Conservation (phyloP, 2,329 filamentous ascomycete genomes). For the Aspergillus luchuensis region DNA sequence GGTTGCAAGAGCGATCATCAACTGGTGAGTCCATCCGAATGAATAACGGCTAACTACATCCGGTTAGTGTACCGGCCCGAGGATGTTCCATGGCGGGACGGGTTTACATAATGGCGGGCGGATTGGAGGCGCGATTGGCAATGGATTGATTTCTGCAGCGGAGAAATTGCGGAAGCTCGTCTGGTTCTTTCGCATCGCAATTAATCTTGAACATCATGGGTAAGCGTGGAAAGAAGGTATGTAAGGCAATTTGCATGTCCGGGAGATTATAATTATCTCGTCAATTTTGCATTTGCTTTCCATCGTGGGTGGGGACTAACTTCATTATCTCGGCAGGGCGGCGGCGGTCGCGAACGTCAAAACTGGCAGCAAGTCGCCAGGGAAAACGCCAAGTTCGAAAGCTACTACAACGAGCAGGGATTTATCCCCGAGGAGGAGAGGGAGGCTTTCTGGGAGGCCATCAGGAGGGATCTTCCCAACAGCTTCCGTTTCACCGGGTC, state of each 20-base stretch:
- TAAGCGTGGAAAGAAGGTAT: conserved; percentile 11
- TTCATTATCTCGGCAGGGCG: conserved; percentile 47
- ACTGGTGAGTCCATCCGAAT: background rate
- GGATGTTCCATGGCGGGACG: background rate
- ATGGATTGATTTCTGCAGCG: conserved; percentile 10
- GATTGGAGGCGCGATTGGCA: background rate
- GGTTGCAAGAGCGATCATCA: background rate
- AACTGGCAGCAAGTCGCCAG: conserved; percentile 68
- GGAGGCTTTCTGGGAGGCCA: conserved; percentile 77
- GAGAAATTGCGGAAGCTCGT: conserved; percentile 9
- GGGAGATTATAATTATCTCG: background rate
- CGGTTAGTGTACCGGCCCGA: background rate
- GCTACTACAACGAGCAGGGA: conserved; percentile 78
- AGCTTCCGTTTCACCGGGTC: conserved; percentile 97
- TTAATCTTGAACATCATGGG: conserved; percentile 6
- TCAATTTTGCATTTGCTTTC: background rate
- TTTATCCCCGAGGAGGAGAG: conserved; percentile 77
- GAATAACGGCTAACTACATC: background rate
- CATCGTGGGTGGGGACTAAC: background rate
- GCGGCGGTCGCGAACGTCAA: conserved; percentile 42
- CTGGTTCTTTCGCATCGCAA: background rate
- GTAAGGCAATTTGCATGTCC: background rate
- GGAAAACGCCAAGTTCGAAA: conserved; percentile 80
- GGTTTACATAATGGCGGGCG: background rate
- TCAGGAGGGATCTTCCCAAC: conserved; percentile 86